Evolutionary conservation across 2,329 filamentous ascomycete genomes (phyloP).

Genomic region (Verticillium isaacii): DNA sequence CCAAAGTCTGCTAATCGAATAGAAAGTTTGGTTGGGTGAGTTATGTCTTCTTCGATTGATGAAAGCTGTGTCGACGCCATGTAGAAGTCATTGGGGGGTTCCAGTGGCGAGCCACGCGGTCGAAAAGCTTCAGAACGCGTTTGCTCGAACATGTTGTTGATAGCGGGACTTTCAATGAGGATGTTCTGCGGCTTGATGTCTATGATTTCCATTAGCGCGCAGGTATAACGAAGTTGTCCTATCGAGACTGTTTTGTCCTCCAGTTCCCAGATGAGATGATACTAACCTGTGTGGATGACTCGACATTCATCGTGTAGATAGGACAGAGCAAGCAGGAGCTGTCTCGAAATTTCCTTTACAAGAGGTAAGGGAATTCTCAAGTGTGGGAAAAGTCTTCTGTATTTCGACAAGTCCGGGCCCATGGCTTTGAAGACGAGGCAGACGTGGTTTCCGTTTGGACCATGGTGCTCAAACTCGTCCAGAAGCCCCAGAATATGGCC

Average conservation of each 20-base stretch:
- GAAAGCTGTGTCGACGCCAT: not conserved
- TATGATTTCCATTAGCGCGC: not conserved
- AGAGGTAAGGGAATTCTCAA: slow-evolving; percentile 9
- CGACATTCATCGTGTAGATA: slow-evolving; percentile 15
- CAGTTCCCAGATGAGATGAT: slow-evolving; percentile 10
- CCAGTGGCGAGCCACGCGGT: slow-evolving; percentile 2
- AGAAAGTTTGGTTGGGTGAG: slow-evolving; percentile 8
- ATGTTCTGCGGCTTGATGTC: slow-evolving; percentile 21
- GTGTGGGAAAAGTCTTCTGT: slow-evolving; percentile 10
- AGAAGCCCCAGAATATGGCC: slow-evolving; percentile 15
- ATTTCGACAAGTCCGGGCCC: slow-evolving; percentile 19
- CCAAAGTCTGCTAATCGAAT: not conserved
- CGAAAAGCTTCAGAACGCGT: not conserved
- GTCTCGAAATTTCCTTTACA: slow-evolving; percentile 12
- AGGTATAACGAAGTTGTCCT: slow-evolving; percentile 11
- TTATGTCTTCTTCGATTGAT: slow-evolving; percentile 17
- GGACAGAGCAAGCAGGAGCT: slow-evolving; percentile 14
- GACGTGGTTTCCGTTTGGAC: slow-evolving; percentile 25
- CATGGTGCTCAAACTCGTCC: slow-evolving; percentile 21
- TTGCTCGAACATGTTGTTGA: slow-evolving; percentile 13
- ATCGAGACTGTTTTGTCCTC: slow-evolving; percentile 14
- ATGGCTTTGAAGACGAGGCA: slow-evolving; percentile 25
- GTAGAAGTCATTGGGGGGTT: slow-evolving; percentile 7
- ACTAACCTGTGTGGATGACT: slow-evolving; percentile 18
- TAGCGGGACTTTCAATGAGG: slow-evolving; percentile 12